phyloP scores from a whole-genome alignment of 2,329 filamentous ascomycete genomes.

The Cladobotryum mycophilum region DNA sequence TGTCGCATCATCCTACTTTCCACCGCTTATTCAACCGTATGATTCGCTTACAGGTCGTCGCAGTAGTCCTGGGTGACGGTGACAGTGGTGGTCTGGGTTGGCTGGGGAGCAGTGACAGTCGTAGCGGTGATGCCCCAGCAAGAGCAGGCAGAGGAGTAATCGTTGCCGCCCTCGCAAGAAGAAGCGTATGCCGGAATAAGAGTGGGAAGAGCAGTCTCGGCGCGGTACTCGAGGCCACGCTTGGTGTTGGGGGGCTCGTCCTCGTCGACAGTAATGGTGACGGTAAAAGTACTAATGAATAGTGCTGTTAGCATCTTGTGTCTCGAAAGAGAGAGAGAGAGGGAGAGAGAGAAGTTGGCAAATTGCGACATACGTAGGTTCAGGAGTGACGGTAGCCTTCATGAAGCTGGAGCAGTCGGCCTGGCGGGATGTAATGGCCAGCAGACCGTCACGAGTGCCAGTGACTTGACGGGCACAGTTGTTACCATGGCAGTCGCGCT shows the following conservation, averaged over 20 bases:
- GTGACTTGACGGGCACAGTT: constrained; percentile 43
- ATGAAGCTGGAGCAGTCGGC: constrained; percentile 37
- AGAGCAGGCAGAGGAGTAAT: constrained; percentile 37
- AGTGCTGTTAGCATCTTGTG: too few species aligned
- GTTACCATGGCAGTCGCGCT: constrained; percentile 34
- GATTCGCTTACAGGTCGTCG: constrained; percentile 25
- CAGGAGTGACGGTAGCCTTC: constrained; percentile 33
- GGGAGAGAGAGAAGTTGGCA: not conserved
- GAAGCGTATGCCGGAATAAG: constrained; percentile 36
- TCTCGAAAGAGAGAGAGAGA: too few species aligned
- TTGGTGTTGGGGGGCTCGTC: constrained; percentile 20
- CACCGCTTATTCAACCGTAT: too few species aligned
- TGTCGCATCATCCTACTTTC: not conserved
- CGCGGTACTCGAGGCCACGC: constrained; percentile 23
- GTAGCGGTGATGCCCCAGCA: constrained; percentile 39
- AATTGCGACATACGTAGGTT: constrained; percentile 29
- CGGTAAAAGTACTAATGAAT: constrained; percentile 27
- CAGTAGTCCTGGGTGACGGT: constrained; percentile 37
- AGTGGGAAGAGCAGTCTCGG: constrained; percentile 26
- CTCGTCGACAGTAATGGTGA: constrained; percentile 34
- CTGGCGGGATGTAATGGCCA: constrained; percentile 28
- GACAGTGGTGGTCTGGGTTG: constrained; percentile 36
- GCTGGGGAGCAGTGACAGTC: constrained; percentile 31
- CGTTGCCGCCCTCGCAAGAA: constrained; percentile 26
- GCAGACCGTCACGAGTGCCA: constrained; percentile 33